A percentile compares a stretch with the other conserved stretches of the same genome.
These are phyloP conservation scores for Penicillium salamii DNA, from an alignment of 495 filamentous ascomycete species.

Conservation along the genomic window DNA sequence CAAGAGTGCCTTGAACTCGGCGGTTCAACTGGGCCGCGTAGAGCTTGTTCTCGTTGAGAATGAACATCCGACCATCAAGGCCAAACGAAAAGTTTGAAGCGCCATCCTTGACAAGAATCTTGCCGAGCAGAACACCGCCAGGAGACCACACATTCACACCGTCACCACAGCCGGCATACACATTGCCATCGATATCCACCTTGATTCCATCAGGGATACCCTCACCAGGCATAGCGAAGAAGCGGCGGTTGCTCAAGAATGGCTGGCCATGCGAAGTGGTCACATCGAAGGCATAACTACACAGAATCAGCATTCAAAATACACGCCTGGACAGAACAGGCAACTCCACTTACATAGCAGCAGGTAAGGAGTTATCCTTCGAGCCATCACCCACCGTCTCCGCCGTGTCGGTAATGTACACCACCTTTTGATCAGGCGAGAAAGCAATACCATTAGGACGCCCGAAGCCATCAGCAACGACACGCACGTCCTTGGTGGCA, in stretches of 20 bases:
- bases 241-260: conserved; percentile 49
- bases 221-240: conserved; percentile 56
- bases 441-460: conserved; percentile 49
- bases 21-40: neutral
- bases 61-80: conserved; percentile 38
- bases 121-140: conserved; percentile 51
- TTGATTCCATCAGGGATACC: conserved; percentile 62
- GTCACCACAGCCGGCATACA: conserved; percentile 60
- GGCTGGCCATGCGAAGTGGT: conserved; percentile 20
- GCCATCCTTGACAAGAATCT: conserved; percentile 45
- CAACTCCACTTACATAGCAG: conserved; percentile 35
- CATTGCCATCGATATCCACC: conserved; percentile 56
- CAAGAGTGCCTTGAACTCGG: neutral
- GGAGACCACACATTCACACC: conserved; percentile 61
- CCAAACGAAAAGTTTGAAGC: conserved; percentile 47
- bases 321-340: no score
- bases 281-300: conserved; percentile 30
- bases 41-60: conserved; percentile 42
- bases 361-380: conserved; percentile 12
- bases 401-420: conserved; percentile 53
- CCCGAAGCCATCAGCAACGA: conserved; percentile 50
- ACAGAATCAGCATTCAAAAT: neutral
- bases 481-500: conserved; percentile 39
- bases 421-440: conserved; percentile 41
- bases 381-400: conserved; percentile 22